Percentiles rank a stretch among this genome's conserved stretches.
Evolutionary conservation across 352 stramenopile genomes (phyloP).

Genomic region (Globisporangium alternatum): DNA sequence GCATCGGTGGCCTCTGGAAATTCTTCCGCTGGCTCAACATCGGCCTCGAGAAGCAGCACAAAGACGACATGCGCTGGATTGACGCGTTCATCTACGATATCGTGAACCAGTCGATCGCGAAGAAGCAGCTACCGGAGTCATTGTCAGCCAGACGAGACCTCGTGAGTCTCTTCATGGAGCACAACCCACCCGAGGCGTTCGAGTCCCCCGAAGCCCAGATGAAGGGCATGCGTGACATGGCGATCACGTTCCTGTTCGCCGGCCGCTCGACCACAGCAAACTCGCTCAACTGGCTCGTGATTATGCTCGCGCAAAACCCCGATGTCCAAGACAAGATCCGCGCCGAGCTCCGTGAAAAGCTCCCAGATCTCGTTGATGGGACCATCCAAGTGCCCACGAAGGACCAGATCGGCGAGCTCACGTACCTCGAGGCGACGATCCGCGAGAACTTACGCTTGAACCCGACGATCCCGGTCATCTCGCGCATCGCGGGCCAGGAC

Average conservation of each 20-base stretch:
- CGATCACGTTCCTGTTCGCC: constrained; percentile 66
- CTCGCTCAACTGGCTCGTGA: constrained; percentile 79
- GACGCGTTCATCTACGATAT: constrained; percentile 5
- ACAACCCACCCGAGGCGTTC: neutral
- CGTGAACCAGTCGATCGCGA: constrained; percentile 13
- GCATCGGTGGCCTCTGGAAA: constrained; percentile 37
- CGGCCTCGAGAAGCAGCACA: constrained; percentile 24
- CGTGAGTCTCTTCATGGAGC: constrained; percentile 10
- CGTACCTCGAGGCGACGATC: constrained; percentile 61
- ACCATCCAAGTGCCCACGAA: constrained; percentile 30
- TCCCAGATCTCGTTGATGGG: constrained; percentile 30
- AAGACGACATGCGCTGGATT: constrained; percentile 20
- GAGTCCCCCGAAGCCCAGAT: neutral
- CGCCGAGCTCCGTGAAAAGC: constrained; percentile 38
- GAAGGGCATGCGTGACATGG: constrained; percentile 60
- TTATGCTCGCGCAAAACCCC: constrained; percentile 61
- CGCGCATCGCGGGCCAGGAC: constrained; percentile 33
- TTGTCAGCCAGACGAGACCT: neutral
- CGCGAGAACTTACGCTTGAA: constrained; percentile 67
- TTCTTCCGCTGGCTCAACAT: constrained; percentile 31
- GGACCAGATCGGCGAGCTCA: constrained; percentile 41
- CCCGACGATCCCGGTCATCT: constrained; percentile 35
- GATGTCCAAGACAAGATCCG: constrained; percentile 44
- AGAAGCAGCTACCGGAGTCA: neutral
- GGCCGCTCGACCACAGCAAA: constrained; percentile 73